Conservation (phyloP, 495 filamentous ascomycete genomes). For the Podospora conica region DNA sequence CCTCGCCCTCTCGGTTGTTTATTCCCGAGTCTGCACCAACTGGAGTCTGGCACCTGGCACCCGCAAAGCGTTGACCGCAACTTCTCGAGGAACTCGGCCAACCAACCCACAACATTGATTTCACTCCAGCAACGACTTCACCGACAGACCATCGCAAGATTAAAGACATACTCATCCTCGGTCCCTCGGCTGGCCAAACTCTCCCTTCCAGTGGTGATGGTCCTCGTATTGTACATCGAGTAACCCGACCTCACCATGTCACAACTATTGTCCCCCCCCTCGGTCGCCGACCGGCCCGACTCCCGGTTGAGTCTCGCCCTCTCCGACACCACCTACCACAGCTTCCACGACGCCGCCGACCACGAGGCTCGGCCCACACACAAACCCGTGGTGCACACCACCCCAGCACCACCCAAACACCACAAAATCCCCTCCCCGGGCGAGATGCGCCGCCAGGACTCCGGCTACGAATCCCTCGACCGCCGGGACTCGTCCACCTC, state of each 20-base stretch:
- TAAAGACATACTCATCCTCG: background rate
- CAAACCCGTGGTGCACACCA: conserved; percentile 5
- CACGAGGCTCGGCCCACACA: conserved; percentile 18
- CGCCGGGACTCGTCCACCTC: conserved; percentile 22
- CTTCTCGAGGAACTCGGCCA: conserved; percentile 8
- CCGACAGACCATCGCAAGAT: background rate
- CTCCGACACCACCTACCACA: conserved; percentile 43
- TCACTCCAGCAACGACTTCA: conserved; percentile 11
- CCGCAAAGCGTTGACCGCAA: conserved; percentile 12
- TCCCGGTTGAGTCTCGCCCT: conserved; percentile 36
- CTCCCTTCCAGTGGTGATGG: conserved; percentile 17
- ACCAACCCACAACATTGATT: background rate
- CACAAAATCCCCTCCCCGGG: conserved; percentile 14
- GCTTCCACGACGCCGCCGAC: conserved; percentile 39
- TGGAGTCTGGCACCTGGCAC: background rate
- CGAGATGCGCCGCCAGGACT: conserved; percentile 44
- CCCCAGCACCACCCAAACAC: conserved; percentile 5
- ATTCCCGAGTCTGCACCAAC: conserved; percentile 7
- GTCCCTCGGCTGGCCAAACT: background rate
- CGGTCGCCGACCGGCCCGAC: conserved; percentile 31
- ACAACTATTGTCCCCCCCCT: conserved; percentile 19
- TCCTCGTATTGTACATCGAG: background rate
- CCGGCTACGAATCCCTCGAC: conserved; percentile 43
- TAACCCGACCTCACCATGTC: conserved; percentile 25
- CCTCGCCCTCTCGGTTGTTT: conserved; percentile 10